Evolutionary conservation across 306 rosid genomes (phyloP).

Genomic region (Casuarina cunninghamiana): DNA sequence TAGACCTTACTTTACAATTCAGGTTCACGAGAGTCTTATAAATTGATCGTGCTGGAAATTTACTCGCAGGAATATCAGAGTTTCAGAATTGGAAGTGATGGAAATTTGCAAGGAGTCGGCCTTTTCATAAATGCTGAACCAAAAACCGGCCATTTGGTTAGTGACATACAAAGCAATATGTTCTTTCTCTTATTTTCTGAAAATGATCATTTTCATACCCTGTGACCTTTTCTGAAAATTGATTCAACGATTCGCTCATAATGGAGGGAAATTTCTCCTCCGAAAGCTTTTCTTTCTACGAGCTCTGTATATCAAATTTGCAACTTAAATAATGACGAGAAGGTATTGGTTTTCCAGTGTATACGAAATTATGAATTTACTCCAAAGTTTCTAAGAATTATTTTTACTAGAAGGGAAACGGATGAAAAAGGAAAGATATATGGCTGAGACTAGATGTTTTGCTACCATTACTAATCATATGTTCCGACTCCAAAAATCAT

Average conservation of each 20-base stretch:
- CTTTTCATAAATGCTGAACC: conserved; percentile 85
- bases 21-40: not conserved
- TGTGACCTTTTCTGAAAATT: conserved; percentile 5
- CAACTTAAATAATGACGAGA: not conserved
- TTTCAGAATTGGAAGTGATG: conserved; percentile 86
- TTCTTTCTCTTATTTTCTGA: not conserved
- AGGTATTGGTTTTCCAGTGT: not conserved
- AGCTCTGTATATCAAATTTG: not conserved
- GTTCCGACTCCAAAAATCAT: conserved; percentile 6
- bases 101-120: conserved; percentile 93
- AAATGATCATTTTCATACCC: not conserved
- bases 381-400: not conserved
- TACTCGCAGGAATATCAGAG: conserved; percentile 82
- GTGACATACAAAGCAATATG: conserved; percentile 25
- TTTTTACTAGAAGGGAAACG: not conserved
- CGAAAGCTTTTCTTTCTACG: not conserved
- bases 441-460: not conserved
- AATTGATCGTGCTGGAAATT: conserved; percentile 7
- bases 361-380: not conserved
- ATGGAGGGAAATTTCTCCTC: conserved; percentile 20
- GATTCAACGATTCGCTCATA: conserved; percentile 12
- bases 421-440: not conserved
- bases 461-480: conserved; percentile 3
- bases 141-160: conserved; percentile 84
- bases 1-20: conserved; percentile 1